phyloP scores from a whole-genome alignment of 139 green algal genomes.

The Micromonas commoda region DNA sequence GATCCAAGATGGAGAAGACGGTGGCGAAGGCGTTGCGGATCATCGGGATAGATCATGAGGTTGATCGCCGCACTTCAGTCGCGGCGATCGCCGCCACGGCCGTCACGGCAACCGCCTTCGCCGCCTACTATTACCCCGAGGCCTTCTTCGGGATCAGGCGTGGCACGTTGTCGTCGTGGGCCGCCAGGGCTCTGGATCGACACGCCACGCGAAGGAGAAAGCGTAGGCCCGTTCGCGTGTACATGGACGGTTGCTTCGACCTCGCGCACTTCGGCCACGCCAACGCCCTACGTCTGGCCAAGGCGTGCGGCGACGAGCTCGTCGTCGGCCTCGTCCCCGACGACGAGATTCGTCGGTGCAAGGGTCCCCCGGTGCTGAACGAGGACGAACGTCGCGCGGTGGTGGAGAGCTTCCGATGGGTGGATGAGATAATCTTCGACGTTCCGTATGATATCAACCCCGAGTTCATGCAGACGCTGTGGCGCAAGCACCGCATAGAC shows the following conservation, averaged over 20 bases:
- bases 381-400: slow-evolving; percentile 77
- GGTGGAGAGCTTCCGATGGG: slow-evolving; percentile 92
- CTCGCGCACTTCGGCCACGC: slow-evolving; percentile 99
- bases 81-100: neutral
- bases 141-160: neutral
- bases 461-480: slow-evolving; percentile 87
- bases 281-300: slow-evolving; percentile 92
- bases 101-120: neutral
- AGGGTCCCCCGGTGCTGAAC: slow-evolving; percentile 86
- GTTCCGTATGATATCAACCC: slow-evolving; percentile 91
- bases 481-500: slow-evolving; percentile 88
- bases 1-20: too few relatives aligned
- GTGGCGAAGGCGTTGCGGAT: too few relatives aligned
- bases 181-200: neutral
- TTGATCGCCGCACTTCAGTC: too few relatives aligned
- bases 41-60: too few relatives aligned
- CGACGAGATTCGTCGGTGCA: slow-evolving; percentile 83
- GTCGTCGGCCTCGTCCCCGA: slow-evolving; percentile 94
- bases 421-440: slow-evolving; percentile 91
- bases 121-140: neutral
- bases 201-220: neutral
- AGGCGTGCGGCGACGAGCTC: slow-evolving; percentile 80
- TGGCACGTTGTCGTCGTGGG: neutral
- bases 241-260: slow-evolving; percentile 99
- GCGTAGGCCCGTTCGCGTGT: slow-evolving; percentile 65